Percentiles rank a stretch among this genome's conserved stretches.
Conservation (phyloP, 805 yeast genomes). For the Myxozyma geophila region DNA sequence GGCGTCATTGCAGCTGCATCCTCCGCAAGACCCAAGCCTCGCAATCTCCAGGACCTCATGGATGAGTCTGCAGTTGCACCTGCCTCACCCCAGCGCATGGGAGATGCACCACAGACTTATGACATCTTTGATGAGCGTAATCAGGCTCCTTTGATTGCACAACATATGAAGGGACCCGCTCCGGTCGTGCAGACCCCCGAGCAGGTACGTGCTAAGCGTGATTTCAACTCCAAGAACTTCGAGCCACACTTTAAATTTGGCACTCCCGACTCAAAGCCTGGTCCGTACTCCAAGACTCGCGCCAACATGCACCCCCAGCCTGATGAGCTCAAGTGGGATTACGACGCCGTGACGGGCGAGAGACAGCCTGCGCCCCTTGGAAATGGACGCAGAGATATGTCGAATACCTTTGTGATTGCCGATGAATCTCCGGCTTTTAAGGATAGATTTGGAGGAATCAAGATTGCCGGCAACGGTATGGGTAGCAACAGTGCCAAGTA, state of each 20-base stretch:
- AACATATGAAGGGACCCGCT: conserved; percentile 15
- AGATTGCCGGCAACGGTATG: conserved; percentile 31
- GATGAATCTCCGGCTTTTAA: conserved; percentile 26
- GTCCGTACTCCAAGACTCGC: conserved; percentile 31
- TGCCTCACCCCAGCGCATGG: conserved; percentile 25
- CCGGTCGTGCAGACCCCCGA: conserved; percentile 16
- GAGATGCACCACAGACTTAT: conserved; percentile 19
- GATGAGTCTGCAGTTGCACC: conserved; percentile 19
- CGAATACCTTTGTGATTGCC: conserved; percentile 7
- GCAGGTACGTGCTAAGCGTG: conserved; percentile 30
- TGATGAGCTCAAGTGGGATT: conserved; percentile 30
- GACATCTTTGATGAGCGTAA: conserved; percentile 16
- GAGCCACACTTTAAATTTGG: conserved; percentile 34
- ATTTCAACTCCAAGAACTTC: conserved; percentile 18
- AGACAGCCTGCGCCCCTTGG: conserved; percentile 14
- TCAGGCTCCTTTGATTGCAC: conserved; percentile 4
- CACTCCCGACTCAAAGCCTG: conserved; percentile 25
- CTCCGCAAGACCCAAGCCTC: conserved; percentile 34
- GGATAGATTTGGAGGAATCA: conserved; percentile 22
- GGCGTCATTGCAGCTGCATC: conserved; percentile 35
- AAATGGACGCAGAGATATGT: conserved; percentile 25
- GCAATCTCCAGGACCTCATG: conserved; percentile 34
- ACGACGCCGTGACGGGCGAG: conserved; percentile 11
- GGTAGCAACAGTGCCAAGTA: conserved; percentile 19
- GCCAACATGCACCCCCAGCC: conserved; percentile 37